Evolutionary conservation across 2,329 filamentous ascomycete species (phyloP).

Genomic region (Penicillium sp.): DNA sequence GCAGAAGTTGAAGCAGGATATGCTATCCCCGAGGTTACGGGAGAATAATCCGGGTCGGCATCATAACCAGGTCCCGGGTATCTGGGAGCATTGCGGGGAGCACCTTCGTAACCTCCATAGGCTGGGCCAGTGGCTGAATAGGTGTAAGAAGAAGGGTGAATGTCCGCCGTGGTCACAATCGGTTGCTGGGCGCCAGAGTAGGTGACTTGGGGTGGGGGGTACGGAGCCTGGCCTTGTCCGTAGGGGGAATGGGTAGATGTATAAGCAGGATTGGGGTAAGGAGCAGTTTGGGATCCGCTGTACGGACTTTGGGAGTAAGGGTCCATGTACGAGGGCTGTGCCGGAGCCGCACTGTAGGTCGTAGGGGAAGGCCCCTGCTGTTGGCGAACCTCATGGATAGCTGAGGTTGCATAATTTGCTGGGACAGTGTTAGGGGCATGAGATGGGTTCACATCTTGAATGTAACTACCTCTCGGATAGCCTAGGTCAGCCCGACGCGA

Average conservation of each 20-base stretch:
- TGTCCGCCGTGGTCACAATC: slow-evolving; percentile 43
- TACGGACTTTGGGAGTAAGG: slow-evolving; percentile 41
- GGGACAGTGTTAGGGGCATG: slow-evolving; percentile 44
- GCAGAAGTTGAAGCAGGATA: slow-evolving; percentile 45
- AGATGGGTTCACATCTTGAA: slow-evolving; percentile 42
- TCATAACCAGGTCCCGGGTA: slow-evolving; percentile 49
- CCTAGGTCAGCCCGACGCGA: slow-evolving; percentile 46
- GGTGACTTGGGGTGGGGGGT: slow-evolving; percentile 39
- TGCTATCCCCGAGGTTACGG: slow-evolving; percentile 45
- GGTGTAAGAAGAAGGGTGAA: slow-evolving; percentile 45
- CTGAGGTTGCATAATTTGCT: slow-evolving; percentile 42
- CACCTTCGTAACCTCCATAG: slow-evolving; percentile 41
- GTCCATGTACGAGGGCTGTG: slow-evolving; percentile 38
- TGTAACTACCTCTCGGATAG: slow-evolving; percentile 48
- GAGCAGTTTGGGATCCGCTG: slow-evolving; percentile 38
- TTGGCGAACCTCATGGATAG: slow-evolving; percentile 45
- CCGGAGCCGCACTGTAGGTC: slow-evolving; percentile 40
- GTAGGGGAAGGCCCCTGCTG: slow-evolving; percentile 44
- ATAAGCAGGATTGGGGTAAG: slow-evolving; percentile 39
- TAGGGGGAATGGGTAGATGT: slow-evolving; percentile 42
- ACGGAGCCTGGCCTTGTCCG: slow-evolving; percentile 39
- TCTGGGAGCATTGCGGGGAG: slow-evolving; percentile 46
- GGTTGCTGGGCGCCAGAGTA: slow-evolving; percentile 43
- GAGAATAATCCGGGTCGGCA: slow-evolving; percentile 46
- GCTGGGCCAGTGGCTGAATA: slow-evolving; percentile 42